A percentile compares a stretch with the other conserved stretches of the same genome.
These are phyloP conservation scores for Eudorina sp. DNA, from an alignment of 139 green algal species.

Conservation along the genomic window DNA sequence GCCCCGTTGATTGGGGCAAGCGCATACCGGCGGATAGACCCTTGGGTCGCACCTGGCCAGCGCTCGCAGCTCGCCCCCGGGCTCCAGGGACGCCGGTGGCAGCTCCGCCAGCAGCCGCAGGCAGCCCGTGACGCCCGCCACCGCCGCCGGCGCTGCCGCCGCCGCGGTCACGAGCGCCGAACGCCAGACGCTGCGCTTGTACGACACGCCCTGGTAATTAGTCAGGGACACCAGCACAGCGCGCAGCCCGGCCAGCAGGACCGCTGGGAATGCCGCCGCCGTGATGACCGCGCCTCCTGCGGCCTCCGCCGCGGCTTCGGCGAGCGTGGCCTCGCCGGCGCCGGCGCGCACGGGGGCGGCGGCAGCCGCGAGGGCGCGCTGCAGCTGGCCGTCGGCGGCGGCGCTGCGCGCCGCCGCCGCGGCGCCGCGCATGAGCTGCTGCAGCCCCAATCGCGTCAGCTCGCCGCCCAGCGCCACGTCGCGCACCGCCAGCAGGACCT, in stretches of 20 bases:
- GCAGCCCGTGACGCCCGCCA: not conserved
- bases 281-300: not conserved
- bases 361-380: not conserved
- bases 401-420: not conserved
- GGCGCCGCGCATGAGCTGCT: conserved; percentile 35
- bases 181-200: conserved; percentile 30
- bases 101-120: conserved; percentile 45
- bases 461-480: not conserved
- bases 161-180: conserved; percentile 4
- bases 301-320: not conserved
- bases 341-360: not conserved
- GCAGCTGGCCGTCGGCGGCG: conserved; percentile 25
- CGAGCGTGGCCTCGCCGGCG: not conserved
- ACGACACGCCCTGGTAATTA: conserved; percentile 2
- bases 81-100: conserved; percentile 21
- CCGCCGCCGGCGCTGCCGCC: conserved; percentile 8
- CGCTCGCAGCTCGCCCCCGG: conserved; percentile 22
- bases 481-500: conserved; percentile 18
- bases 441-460: conserved; percentile 28
- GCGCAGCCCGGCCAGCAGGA: conserved; percentile 1
- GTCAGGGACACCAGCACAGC: conserved; percentile 14
- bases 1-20: too few species aligned
- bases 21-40: too few species aligned
- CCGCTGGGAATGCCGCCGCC: not conserved
- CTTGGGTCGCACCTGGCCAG: not conserved